A percentile compares a stretch with the other conserved stretches of the same genome.
Conservation (phyloP, 2,329 filamentous ascomycete species). For the Colletotrichum tamarilloi region DNA sequence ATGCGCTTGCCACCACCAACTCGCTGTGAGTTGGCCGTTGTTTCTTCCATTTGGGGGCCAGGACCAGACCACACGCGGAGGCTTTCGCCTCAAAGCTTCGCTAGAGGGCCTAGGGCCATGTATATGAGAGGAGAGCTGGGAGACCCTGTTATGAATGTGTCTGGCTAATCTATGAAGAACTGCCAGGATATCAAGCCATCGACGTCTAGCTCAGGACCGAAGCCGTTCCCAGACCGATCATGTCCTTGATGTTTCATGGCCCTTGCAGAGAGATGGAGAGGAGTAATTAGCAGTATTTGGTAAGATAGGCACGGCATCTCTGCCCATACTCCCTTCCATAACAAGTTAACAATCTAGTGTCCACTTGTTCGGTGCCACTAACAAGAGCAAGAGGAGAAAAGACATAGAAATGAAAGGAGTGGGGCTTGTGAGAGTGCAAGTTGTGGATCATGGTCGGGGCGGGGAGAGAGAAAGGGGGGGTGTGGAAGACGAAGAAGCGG, state of each 20-base stretch:
- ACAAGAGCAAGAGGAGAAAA: background rate
- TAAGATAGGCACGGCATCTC: background rate
- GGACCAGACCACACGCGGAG: background rate
- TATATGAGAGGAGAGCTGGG: background rate
- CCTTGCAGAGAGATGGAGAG: slow-evolving; percentile 2
- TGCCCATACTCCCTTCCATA: background rate
- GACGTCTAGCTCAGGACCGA: slow-evolving; percentile 1
- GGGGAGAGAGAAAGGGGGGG: background rate
- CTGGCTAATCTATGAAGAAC: background rate
- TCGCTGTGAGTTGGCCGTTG: background rate
- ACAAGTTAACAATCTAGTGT: background rate
- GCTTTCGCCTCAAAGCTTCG: slow-evolving; percentile 33
- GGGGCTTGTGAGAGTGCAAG: background rate
- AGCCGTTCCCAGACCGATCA: background rate
- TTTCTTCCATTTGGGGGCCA: slow-evolving; percentile 1
- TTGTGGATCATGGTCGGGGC: background rate
- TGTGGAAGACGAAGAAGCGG: background rate
- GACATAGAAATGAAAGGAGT: background rate
- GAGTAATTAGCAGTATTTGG: background rate
- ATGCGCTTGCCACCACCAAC: background rate
- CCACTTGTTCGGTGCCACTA: background rate
- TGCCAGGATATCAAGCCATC: background rate
- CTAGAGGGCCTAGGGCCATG: background rate
- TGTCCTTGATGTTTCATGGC: background rate
- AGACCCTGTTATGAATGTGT: background rate